These are phyloP conservation scores for Crithidia fasciculata DNA, from an alignment of 208 protist genomes.

Conservation along the genomic window DNA sequence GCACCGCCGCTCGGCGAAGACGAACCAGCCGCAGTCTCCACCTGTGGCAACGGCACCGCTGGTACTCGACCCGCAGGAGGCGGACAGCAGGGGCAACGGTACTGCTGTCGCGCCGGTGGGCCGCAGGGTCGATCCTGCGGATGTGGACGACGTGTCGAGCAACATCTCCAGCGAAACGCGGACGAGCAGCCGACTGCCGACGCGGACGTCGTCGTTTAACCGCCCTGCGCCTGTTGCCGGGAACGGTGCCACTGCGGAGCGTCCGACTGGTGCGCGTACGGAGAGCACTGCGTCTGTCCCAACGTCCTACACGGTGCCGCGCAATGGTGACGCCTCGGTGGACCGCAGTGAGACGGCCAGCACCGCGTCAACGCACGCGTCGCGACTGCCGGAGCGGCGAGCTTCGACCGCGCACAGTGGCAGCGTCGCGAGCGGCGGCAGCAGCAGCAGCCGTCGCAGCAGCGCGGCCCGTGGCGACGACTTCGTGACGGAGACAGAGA, in stretches of 20 bases:
- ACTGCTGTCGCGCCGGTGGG: background rate
- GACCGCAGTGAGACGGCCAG: slow-evolving; percentile 9
- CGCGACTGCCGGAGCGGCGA: slow-evolving; percentile 27
- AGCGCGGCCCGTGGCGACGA: slow-evolving; percentile 7
- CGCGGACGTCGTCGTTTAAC: slow-evolving; percentile 16
- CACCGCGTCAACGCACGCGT: slow-evolving; percentile 12
- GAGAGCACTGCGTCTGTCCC: slow-evolving; percentile 4
- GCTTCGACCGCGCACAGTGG: background rate
- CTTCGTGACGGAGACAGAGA: slow-evolving; percentile 9
- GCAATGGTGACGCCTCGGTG: background rate
- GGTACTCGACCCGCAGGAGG: background rate
- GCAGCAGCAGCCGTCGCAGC: background rate
- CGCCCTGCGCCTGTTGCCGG: background rate
- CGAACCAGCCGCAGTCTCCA: background rate
- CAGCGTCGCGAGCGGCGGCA: background rate
- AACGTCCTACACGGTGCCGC: background rate
- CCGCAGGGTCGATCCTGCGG: background rate
- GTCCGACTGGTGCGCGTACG: background rate
- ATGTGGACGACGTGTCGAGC: slow-evolving; percentile 1
- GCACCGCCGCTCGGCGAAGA: background rate
- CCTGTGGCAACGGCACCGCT: background rate
- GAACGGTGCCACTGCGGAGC: background rate
- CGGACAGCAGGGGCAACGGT: background rate
- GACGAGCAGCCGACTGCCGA: slow-evolving; percentile 14
- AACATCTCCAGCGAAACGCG: background rate